Conservation (phyloP, 2,329 filamentous ascomycete genomes). For the Penicillium hordei region DNA sequence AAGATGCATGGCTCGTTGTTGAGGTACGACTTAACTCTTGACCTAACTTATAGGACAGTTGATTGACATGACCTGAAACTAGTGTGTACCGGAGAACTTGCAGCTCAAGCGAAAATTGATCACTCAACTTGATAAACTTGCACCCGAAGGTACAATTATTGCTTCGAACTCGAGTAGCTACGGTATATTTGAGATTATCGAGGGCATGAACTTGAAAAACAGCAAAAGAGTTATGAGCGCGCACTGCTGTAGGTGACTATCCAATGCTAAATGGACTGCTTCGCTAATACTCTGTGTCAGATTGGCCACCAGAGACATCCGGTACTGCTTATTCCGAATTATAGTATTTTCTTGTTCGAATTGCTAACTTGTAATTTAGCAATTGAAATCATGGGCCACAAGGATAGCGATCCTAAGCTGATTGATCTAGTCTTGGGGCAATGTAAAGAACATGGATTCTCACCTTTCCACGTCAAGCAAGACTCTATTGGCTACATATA, state of each 20-base stretch:
- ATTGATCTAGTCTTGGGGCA: constrained; percentile 33
- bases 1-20: constrained; percentile 38
- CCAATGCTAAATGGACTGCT: not conserved
- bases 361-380: constrained; percentile 16
- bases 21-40: constrained; percentile 27
- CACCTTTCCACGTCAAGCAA: constrained; percentile 38
- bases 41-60: not conserved
- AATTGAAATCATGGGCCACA: constrained; percentile 43
- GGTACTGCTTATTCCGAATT: constrained; percentile 19
- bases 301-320: constrained; percentile 43
- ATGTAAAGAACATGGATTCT: constrained; percentile 36
- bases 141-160: constrained; percentile 41
- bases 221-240: constrained; percentile 43
- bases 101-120: constrained; percentile 45
- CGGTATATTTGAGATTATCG: constrained; percentile 46
- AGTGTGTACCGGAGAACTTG: constrained; percentile 50
- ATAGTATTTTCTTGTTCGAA: not conserved
- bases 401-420: constrained; percentile 32
- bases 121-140: constrained; percentile 40
- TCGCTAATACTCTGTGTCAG: constrained; percentile 16
- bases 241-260: constrained; percentile 43
- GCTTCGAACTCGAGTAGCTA: constrained; percentile 53
- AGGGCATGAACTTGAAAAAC: constrained; percentile 37
- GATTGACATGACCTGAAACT: not conserved
- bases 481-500: constrained; percentile 44